Percentiles rank a stretch among this genome's conserved stretches.
Evolutionary conservation across 2,329 filamentous ascomycete species (phyloP).

Genomic region (Aurifilum marmelostoma): DNA sequence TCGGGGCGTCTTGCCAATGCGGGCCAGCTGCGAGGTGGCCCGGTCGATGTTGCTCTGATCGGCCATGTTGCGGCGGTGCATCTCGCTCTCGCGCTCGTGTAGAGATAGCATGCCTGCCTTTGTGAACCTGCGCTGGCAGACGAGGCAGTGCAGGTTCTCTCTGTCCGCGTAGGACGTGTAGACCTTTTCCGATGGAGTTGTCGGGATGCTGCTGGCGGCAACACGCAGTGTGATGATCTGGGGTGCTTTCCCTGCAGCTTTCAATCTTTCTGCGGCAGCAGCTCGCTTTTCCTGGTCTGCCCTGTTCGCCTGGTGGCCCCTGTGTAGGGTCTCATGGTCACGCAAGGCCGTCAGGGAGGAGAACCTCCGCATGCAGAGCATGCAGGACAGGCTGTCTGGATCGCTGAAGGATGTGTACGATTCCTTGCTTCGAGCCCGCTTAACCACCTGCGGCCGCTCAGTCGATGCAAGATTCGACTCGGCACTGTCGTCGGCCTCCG

Average conservation of each 20-base stretch:
- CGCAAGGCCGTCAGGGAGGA: constrained; percentile 57
- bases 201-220: constrained; percentile 28
- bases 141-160: constrained; percentile 44
- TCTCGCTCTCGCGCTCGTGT: constrained; percentile 49
- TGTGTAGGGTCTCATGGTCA: constrained; percentile 61
- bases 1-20: constrained; percentile 37
- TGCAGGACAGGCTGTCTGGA: constrained; percentile 50
- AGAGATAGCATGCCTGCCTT: constrained; percentile 45
- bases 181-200: constrained; percentile 40
- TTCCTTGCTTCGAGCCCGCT: constrained; percentile 32
- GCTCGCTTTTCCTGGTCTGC: constrained; percentile 32
- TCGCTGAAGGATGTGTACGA: constrained; percentile 64
- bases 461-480: constrained; percentile 28
- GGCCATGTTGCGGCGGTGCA: constrained; percentile 43
- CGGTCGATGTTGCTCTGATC: constrained; percentile 37
- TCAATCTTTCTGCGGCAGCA: constrained; percentile 32
- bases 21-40: constrained; percentile 36
- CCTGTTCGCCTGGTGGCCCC: constrained; percentile 51
- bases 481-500: constrained; percentile 23
- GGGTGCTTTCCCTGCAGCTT: constrained; percentile 32
- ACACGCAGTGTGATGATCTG: constrained; percentile 35
- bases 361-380: constrained; percentile 64
- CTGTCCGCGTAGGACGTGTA: constrained; percentile 61
- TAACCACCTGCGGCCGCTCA: constrained; percentile 17
- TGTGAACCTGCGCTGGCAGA: constrained; percentile 48